Percentiles rank a stretch among this genome's conserved stretches.
These are phyloP conservation scores for Tricholoma saponaceum DNA, from an alignment of 768 basidiomycete species.

Conservation along the genomic window DNA sequence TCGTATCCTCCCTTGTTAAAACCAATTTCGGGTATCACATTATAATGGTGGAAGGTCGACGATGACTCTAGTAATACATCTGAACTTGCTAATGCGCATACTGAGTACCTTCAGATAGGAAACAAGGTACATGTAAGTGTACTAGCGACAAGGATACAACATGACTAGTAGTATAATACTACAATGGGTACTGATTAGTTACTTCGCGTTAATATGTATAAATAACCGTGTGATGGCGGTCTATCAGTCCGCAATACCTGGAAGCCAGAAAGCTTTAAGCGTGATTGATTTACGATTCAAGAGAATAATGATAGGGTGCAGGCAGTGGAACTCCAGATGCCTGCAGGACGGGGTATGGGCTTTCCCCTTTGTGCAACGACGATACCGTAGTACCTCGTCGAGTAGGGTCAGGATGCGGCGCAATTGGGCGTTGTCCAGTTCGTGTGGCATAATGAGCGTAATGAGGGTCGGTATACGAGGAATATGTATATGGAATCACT, in stretches of 20 bases:
- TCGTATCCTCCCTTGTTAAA: conserved; percentile 69
- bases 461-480: conserved; percentile 13
- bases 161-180: neutral
- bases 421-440: conserved; percentile 5
- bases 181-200: neutral
- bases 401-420: conserved; percentile 5
- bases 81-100: neutral
- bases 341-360: conserved; percentile 16
- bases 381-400: conserved; percentile 2
- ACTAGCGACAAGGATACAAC: neutral
- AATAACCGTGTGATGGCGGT: neutral
- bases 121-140: no score
- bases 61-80: conserved; percentile 25
- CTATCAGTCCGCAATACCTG: neutral
- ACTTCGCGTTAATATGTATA: neutral
- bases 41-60: conserved; percentile 87
- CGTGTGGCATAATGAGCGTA: conserved; percentile 12
- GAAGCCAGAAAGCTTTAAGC: neutral
- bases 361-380: conserved; percentile 9
- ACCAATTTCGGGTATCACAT: conserved; percentile 85
- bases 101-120: neutral
- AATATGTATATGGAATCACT: conserved; percentile 11
- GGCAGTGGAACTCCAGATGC: conserved; percentile 4
- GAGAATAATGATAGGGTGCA: conserved; percentile 16
- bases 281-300: conserved; percentile 2